phyloP scores from a whole-genome alignment of 2,329 filamentous ascomycete species.

The Ilyonectria mors-panacis region DNA sequence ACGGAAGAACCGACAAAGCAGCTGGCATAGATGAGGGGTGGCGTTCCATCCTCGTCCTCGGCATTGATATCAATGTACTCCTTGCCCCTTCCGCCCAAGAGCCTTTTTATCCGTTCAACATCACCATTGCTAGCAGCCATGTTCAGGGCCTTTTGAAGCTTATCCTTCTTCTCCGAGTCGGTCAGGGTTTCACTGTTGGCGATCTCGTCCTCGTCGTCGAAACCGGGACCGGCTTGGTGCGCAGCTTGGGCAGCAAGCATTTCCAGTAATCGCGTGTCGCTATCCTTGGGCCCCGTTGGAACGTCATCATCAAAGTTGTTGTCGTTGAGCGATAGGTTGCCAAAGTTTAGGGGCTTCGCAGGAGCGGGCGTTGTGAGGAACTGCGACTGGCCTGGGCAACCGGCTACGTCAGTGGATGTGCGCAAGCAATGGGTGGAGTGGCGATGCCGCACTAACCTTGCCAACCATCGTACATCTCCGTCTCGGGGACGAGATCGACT shows the following conservation, averaged over 20 bases:
- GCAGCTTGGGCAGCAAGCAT: conserved; percentile 96
- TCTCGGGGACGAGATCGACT: conserved; percentile 79
- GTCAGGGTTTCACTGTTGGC: conserved; percentile 81
- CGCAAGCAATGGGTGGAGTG: conserved; percentile 34
- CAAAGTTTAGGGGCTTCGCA: conserved; percentile 87
- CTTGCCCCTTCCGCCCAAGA: conserved; percentile 82
- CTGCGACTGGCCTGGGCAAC: conserved; percentile 85
- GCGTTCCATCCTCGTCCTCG: conserved; percentile 93
- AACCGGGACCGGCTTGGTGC: conserved; percentile 79
- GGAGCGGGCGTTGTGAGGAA: conserved; percentile 90
- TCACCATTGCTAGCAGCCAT: conserved; percentile 99
- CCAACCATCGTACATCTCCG: conserved; percentile 99
- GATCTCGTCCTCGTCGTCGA: conserved; percentile 86
- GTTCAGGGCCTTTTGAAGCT: conserved; percentile 89
- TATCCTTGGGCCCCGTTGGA: conserved; percentile 75
- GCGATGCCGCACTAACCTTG: conserved; percentile 74
- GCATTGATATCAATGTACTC: conserved; percentile 87
- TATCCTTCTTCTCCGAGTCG: conserved; percentile 81
- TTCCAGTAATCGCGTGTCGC: conserved; percentile 90
- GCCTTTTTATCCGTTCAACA: conserved; percentile 81
- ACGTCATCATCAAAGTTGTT: conserved; percentile 77
- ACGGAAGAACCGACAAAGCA: conserved; percentile 81
- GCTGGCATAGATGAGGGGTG: conserved; percentile 97
- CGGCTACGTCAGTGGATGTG: conserved; percentile 45
- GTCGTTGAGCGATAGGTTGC: conserved; percentile 86